Percentiles rank a stretch among this genome's conserved stretches.
phyloP scores from a whole-genome alignment of 2,329 filamentous ascomycete genomes.

The Chrysosporium keratinophilum region DNA sequence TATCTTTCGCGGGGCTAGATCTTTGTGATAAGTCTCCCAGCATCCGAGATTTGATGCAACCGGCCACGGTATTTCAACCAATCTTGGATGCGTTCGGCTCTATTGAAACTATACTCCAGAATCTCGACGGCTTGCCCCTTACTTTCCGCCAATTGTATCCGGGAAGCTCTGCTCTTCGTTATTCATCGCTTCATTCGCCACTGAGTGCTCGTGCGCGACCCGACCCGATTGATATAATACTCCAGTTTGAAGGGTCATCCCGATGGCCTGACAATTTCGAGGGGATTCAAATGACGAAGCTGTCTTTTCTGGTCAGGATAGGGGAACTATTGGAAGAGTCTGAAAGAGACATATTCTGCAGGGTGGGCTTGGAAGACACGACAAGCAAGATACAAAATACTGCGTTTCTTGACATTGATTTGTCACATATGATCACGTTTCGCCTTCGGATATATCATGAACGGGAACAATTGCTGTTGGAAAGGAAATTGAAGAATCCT shows the following conservation, averaged over 20 bases:
- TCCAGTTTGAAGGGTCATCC: conserved; percentile 87
- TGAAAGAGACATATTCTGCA: conserved; percentile 52
- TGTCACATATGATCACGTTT: conserved; percentile 62
- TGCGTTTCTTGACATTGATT: conserved; percentile 71
- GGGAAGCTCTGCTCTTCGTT: conserved; percentile 62
- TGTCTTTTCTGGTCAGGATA: conserved; percentile 71
- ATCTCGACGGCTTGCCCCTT: conserved; percentile 74
- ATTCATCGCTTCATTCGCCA: conserved; percentile 43
- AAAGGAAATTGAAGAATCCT: conserved; percentile 68
- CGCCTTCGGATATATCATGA: conserved; percentile 83
- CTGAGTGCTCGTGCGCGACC: conserved; percentile 18
- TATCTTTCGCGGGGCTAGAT: conserved; percentile 43
- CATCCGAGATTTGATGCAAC: conserved; percentile 22
- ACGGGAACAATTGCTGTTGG: conserved; percentile 68
- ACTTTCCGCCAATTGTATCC: conserved; percentile 70
- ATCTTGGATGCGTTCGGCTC: conserved; percentile 59
- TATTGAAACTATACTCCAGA: conserved; percentile 67
- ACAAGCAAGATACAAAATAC: conserved; percentile 60
- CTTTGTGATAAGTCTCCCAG: conserved; percentile 34
- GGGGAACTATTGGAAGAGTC: conserved; percentile 58
- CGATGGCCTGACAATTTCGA: conserved; percentile 88
- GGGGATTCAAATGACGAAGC: conserved; percentile 87
- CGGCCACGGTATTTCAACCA: conserved; percentile 49
- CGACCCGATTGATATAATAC: conserved; percentile 60
- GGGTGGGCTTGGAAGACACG: conserved; percentile 71